These are phyloP conservation scores for Exophiala mesophila DNA, from an alignment of 2,329 filamentous ascomycete species.

Conservation along the genomic window DNA sequence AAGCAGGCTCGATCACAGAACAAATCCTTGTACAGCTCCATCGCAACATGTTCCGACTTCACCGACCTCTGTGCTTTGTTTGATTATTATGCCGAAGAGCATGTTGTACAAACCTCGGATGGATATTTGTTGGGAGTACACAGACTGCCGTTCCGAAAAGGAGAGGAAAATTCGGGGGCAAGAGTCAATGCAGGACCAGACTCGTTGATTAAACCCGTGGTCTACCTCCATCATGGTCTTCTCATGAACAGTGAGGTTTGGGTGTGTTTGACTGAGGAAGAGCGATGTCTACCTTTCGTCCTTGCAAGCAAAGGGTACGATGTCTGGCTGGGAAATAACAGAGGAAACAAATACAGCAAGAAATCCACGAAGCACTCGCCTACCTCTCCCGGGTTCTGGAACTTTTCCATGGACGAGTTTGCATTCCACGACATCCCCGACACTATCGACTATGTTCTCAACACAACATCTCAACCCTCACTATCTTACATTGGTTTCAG, in stretches of 20 bases:
- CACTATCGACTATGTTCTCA: constrained; percentile 85
- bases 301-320: constrained; percentile 89
- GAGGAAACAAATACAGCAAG: constrained; percentile 98
- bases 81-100: constrained; percentile 92
- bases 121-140: constrained; percentile 90
- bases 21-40: constrained; percentile 65
- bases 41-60: constrained; percentile 86
- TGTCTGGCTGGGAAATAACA: constrained; percentile 96
- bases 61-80: constrained; percentile 87
- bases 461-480: constrained; percentile 73
- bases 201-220: constrained; percentile 72
- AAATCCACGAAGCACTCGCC: constrained; percentile 77
- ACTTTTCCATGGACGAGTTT: constrained; percentile 98
- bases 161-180: constrained; percentile 44
- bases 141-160: constrained; percentile 74
- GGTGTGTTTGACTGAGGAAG: constrained; percentile 83
- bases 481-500: constrained; percentile 96
- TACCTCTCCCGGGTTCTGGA: constrained; percentile 76
- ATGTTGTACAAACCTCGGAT: constrained; percentile 90
- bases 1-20: constrained; percentile 64
- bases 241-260: constrained; percentile 99
- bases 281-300: constrained; percentile 81
- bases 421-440: constrained; percentile 97
- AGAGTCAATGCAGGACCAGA: constrained; percentile 68
- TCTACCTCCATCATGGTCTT: constrained; percentile 91